phyloP scores from a whole-genome alignment of 2,329 filamentous ascomycete species.

The Trichoderma cornu-damae region DNA sequence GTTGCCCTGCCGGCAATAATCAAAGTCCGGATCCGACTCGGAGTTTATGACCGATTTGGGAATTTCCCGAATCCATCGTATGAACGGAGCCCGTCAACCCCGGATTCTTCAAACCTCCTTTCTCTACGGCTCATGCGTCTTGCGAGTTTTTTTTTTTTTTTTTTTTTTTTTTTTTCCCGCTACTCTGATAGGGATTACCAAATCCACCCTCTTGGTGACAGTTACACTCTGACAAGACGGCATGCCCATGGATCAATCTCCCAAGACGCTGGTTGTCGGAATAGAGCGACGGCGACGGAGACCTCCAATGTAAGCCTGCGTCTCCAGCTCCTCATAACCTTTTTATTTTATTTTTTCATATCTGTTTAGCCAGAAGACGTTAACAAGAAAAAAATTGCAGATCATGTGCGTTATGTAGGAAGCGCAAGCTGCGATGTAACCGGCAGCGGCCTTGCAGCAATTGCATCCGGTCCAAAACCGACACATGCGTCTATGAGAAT shows the following conservation, averaged over 20 bases:
- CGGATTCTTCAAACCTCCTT: background rate
- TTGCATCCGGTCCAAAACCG: slow-evolving; percentile 36
- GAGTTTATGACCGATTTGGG: background rate
- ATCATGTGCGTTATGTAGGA: slow-evolving; percentile 39
- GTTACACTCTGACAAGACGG: background rate
- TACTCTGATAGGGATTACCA: too few species aligned
- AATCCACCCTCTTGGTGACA: background rate
- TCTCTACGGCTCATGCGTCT: background rate
- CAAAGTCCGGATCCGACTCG: slow-evolving; percentile 3
- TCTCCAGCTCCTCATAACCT: too few species aligned
- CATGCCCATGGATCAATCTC: background rate
- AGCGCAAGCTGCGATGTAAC: slow-evolving; percentile 43
- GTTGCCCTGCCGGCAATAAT: slow-evolving; percentile 11
- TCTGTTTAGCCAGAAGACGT: background rate
- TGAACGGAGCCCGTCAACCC: background rate
- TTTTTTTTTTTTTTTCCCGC: too few species aligned
- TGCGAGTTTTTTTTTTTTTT: too few species aligned
- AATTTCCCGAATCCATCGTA: background rate
- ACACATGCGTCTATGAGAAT: slow-evolving; percentile 33
- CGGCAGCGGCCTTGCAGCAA: slow-evolving; percentile 39
- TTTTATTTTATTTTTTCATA: background rate
- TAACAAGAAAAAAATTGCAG: slow-evolving; percentile 23
- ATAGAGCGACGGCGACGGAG: slow-evolving; percentile 27
- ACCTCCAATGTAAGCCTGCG: slow-evolving; percentile 27
- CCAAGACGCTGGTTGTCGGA: slow-evolving; percentile 20